Evolutionary conservation across 2,329 filamentous ascomycete genomes (phyloP).

Genomic region (Aspergillus sp.): DNA sequence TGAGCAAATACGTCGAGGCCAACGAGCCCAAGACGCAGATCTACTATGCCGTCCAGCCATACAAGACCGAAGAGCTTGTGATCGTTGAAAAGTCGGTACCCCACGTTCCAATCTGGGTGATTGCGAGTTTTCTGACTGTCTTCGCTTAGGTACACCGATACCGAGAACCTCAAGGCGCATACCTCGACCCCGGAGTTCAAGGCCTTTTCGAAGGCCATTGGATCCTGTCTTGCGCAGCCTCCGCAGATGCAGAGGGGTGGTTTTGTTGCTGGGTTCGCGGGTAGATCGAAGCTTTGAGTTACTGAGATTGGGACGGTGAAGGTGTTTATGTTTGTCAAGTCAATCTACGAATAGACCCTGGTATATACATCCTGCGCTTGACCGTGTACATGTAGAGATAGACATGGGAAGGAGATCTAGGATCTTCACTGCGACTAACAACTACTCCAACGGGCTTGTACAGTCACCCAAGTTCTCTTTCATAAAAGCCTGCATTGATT

Average conservation of each 20-base stretch:
- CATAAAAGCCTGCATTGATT: too few relatives aligned
- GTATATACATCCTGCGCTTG: too few relatives aligned
- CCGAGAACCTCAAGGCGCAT: slow-evolving; percentile 16
- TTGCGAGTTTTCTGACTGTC: neutral
- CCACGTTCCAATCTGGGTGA: neutral
- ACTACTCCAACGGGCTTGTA: too few relatives aligned
- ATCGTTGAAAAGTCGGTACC: slow-evolving; percentile 18
- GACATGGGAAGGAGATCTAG: too few relatives aligned
- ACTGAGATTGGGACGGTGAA: slow-evolving; percentile 23
- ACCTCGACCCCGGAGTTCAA: slow-evolving; percentile 12
- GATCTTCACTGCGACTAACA: too few relatives aligned
- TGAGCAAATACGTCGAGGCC: slow-evolving; percentile 15
- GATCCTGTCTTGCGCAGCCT: slow-evolving; percentile 9
- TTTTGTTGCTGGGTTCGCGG: slow-evolving; percentile 16
- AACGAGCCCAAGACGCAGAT: slow-evolving; percentile 20
- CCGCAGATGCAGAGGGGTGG: slow-evolving; percentile 15
- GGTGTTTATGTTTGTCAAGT: neutral
- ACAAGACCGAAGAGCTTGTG: slow-evolving; percentile 15
- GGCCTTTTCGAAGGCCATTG: slow-evolving; percentile 14
- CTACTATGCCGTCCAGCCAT: slow-evolving; percentile 18
- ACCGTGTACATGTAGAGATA: too few relatives aligned
- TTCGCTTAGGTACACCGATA: slow-evolving; percentile 14
- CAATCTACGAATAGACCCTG: neutral
- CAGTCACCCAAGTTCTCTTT: too few relatives aligned
- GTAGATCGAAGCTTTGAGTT: slow-evolving; percentile 21